phyloP scores from a whole-genome alignment of 495 filamentous ascomycete species.

The Trichoderma erinaceum region DNA sequence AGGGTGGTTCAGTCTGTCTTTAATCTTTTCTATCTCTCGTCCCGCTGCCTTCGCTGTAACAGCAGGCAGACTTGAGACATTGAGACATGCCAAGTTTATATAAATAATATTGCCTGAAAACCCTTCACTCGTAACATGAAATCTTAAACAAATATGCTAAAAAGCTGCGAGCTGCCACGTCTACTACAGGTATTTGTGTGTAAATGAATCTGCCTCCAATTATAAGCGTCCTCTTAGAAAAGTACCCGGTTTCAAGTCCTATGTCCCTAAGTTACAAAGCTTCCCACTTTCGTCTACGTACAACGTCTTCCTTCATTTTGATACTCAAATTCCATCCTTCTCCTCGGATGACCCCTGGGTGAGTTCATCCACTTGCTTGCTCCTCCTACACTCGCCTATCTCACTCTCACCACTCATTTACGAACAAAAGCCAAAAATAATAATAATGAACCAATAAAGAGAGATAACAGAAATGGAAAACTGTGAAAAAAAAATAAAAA shows the following conservation, averaged over 20 bases:
- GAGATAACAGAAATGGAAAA: not conserved
- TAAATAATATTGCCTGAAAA: not conserved
- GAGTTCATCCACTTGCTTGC: not conserved
- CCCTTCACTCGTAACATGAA: not conserved
- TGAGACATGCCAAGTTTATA: no score
- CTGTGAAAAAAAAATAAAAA: not conserved
- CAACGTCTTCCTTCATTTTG: not conserved
- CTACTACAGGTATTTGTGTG: not conserved
- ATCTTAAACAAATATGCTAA: not conserved
- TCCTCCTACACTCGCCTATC: not conserved
- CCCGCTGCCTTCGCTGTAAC: no score
- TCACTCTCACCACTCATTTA: not conserved
- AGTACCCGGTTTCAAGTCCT: not conserved
- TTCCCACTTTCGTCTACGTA: not conserved
- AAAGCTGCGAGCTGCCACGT: not conserved
- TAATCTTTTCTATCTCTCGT: no score
- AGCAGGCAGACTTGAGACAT: no score
- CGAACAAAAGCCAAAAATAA: not conserved
- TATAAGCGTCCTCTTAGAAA: not conserved
- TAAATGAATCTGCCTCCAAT: constrained; percentile 1
- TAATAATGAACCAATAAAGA: not conserved
- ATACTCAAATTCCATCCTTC: not conserved
- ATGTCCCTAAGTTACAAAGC: not conserved
- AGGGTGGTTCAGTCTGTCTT: no score
- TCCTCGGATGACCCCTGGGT: not conserved